Conservation (phyloP, 2,329 filamentous ascomycete species). For the Aspergillus sp. region DNA sequence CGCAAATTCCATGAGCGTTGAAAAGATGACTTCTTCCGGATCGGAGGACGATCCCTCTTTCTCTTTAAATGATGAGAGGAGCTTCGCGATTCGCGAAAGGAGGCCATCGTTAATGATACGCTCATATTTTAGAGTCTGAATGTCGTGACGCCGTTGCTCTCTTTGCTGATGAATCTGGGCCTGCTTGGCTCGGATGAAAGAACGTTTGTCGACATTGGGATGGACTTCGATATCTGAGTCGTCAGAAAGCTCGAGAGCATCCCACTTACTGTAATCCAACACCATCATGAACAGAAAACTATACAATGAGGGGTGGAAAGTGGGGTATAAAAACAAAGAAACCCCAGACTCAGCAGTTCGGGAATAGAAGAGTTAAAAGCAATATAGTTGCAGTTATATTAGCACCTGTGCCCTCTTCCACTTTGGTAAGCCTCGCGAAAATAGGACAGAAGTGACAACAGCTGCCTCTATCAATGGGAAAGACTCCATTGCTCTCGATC, state of each 20-base stretch:
- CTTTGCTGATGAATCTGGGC: constrained; percentile 94
- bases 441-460: neutral
- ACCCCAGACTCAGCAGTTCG: neutral
- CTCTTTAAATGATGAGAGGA: constrained; percentile 72
- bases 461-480: constrained; percentile 5
- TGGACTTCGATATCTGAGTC: constrained; percentile 98
- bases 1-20: constrained; percentile 80
- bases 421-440: neutral
- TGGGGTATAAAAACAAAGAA: constrained; percentile 16
- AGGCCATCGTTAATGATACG: constrained; percentile 90
- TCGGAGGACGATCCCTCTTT: constrained; percentile 67
- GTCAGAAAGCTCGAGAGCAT: constrained; percentile 93
- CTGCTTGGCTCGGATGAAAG: constrained; percentile 98
- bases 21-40: constrained; percentile 82
- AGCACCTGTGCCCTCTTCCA: neutral
- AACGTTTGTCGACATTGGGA: constrained; percentile 97
- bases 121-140: constrained; percentile 86
- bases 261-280: constrained; percentile 66
- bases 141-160: constrained; percentile 79
- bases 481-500: constrained; percentile 34
- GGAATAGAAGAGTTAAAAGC: neutral
- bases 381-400: neutral
- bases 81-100: constrained; percentile 74
- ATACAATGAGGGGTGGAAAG: constrained; percentile 19
- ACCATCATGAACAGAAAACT: constrained; percentile 42